Percentiles rank a stretch among this genome's conserved stretches.
phyloP scores from a whole-genome alignment of 2,329 filamentous ascomycete genomes.

The Fusarium pininemorale region DNA sequence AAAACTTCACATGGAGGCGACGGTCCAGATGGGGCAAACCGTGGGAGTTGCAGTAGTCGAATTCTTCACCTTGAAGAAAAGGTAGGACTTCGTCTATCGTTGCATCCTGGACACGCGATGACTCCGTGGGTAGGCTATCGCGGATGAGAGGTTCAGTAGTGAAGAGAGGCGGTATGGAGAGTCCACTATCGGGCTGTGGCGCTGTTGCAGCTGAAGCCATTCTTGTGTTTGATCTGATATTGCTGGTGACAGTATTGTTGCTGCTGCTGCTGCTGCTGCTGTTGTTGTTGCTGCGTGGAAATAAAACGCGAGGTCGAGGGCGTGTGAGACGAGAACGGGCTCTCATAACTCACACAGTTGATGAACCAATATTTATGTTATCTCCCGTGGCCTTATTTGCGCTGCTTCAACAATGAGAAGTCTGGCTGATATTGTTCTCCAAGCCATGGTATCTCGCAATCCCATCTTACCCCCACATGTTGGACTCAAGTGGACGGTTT shows the following conservation, averaged over 20 bases:
- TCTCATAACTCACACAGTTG: constrained; percentile 46
- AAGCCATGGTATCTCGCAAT: constrained; percentile 36
- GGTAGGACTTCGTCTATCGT: constrained; percentile 76
- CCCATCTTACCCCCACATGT: constrained; percentile 39
- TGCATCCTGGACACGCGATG: constrained; percentile 72
- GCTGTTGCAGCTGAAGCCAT: constrained; percentile 24
- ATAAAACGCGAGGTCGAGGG: constrained; percentile 46
- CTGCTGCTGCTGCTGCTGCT: constrained; percentile 9
- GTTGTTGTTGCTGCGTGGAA: constrained; percentile 38
- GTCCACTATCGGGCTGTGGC: constrained; percentile 16
- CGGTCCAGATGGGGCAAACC: constrained; percentile 81
- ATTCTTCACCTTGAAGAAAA: constrained; percentile 67
- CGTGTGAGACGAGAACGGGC: constrained; percentile 41
- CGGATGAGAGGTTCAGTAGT: constrained; percentile 67
- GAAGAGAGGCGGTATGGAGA: constrained; percentile 64
- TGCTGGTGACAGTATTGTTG: constrained; percentile 9
- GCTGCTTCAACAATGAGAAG: constrained; percentile 17
- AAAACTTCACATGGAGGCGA: constrained; percentile 67
- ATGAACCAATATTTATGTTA: not conserved
- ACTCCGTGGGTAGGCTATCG: constrained; percentile 73
- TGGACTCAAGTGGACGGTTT: constrained; percentile 19
- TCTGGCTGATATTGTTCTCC: constrained; percentile 43
- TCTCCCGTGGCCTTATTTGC: constrained; percentile 35
- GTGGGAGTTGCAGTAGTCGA: constrained; percentile 69
- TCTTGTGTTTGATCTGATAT: constrained; percentile 13